phyloP scores from a whole-genome alignment of 345 rosid genomes.

The Excoecaria agallocha region DNA sequence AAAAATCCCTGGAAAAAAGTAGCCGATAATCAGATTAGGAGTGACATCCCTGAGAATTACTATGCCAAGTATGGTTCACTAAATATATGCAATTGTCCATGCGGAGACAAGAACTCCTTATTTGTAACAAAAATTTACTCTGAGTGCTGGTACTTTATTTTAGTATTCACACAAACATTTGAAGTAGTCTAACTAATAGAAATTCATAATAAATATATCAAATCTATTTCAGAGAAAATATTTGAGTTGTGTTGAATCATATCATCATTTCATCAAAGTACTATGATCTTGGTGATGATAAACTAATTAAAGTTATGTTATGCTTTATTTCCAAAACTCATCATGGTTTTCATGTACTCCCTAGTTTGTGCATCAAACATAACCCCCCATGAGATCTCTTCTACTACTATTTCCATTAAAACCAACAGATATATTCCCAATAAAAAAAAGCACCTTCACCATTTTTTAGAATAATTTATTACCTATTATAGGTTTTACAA shows the following conservation, averaged over 20 bases:
- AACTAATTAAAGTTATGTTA: background rate
- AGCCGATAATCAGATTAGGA: slow-evolving; percentile 21
- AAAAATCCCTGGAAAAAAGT: slow-evolving; percentile 45
- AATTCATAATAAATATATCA: too few relatives aligned
- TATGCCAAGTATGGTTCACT: slow-evolving; percentile 16
- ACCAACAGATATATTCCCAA: background rate
- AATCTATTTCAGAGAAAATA: background rate
- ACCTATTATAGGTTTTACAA: background rate
- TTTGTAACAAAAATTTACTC: background rate
- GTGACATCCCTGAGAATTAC: slow-evolving; percentile 13
- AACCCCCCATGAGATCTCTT: background rate
- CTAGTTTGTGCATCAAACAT: background rate
- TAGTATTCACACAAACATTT: background rate
- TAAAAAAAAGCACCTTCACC: background rate
- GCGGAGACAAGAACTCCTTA: background rate
- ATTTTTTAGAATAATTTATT: background rate
- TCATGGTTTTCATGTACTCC: background rate
- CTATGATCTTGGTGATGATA: background rate
- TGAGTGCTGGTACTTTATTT: background rate
- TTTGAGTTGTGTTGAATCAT: background rate
- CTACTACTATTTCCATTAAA: background rate
- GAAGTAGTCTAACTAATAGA: background rate
- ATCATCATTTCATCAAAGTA: background rate
- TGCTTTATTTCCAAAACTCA: background rate
- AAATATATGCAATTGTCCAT: slow-evolving; percentile 8